Percentiles rank a stretch among this genome's conserved stretches.
Evolutionary conservation across 495 filamentous ascomycete genomes (phyloP).

Genomic region (Neurospora sp.): DNA sequence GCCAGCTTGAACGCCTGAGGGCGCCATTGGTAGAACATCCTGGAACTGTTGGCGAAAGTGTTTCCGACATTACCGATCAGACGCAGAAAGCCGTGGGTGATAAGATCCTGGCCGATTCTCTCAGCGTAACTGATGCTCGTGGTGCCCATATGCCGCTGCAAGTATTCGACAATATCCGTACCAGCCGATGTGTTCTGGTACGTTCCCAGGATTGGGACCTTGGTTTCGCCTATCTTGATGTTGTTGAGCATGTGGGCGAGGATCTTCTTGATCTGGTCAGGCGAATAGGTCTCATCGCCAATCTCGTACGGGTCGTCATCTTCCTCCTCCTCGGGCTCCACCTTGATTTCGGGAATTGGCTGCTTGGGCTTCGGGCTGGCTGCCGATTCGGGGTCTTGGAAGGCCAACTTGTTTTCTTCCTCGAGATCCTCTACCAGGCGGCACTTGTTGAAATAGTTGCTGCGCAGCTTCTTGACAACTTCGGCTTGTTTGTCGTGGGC

Average conservation of each 20-base stretch:
- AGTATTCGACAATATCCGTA: slow-evolving; percentile 86
- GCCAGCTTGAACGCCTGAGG: slow-evolving; percentile 80
- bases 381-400: slow-evolving; percentile 60
- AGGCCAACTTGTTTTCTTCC: slow-evolving; percentile 96
- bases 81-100: slow-evolving; percentile 75
- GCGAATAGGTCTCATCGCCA: slow-evolving; percentile 74
- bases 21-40: slow-evolving; percentile 95
- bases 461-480: slow-evolving; percentile 79
- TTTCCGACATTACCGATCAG: slow-evolving; percentile 90
- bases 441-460: slow-evolving; percentile 97
- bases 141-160: slow-evolving; percentile 78
- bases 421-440: slow-evolving; percentile 91
- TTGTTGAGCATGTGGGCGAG: slow-evolving; percentile 76
- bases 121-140: slow-evolving; percentile 82
- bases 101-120: slow-evolving; percentile 85
- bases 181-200: slow-evolving; percentile 89
- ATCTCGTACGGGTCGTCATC: slow-evolving; percentile 83
- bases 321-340: slow-evolving; percentile 34
- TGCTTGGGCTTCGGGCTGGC: slow-evolving; percentile 37
- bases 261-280: slow-evolving; percentile 83
- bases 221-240: slow-evolving; percentile 78
- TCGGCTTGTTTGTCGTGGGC: slow-evolving; percentile 88
- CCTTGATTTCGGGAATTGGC: slow-evolving; percentile 49
- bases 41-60: slow-evolving; percentile 93
- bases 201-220: slow-evolving; percentile 89